Base-by-base conservation (phyloP, 164 flowering plant species). In the Taxillus chinensis region DNA sequence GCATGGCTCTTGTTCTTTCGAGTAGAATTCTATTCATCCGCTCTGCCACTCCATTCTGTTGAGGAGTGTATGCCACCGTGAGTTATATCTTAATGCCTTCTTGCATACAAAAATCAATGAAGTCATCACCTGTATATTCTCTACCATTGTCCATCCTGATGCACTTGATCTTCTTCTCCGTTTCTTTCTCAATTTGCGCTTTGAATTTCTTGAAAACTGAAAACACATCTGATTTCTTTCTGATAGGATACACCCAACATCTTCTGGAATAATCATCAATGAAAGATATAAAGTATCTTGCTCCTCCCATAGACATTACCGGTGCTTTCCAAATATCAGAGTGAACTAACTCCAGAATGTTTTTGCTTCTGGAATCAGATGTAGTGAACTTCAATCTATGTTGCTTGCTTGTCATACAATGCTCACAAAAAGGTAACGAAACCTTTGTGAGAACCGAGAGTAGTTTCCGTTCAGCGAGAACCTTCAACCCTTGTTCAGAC, bases 41-140 rank as follows among this genome's bases (percentile, higher is more conserved):
- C 66, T 70, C 66, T 42, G 46, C 61, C n/a, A 71, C 61, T 51
- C 67, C 60, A 71, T 62, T 71, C 50, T 66, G 57, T 43, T 61
- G 62, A 13, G 68, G 58, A 53, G 66, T 65, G 39, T 59, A 49
- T 37, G 62, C 62, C 55, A 45, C 54, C 45, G 68, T 58, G n/a
- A 55, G 56, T 27, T 64, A 53, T 46, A 53, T 56, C 53, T 62
- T 58, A 50, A 63, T 62, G 39, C 71, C 62, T 45, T 57, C 71
- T 63, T 48, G 62, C n/a, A 27, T 7, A 52, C 63, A 63, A 6
- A 62, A 50, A 0, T 40, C 39, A 42, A 45, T 43, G 62, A 68
- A 68, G 10, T 57, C 53, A 6, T 63, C 57, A 0, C 58, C 15
- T 2, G 40, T 68, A 59, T 68, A 68, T 59, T 63, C 57, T 50